Conservation (phyloP, 805 yeast genomes). For the Metahyphopichia silvanorum region DNA sequence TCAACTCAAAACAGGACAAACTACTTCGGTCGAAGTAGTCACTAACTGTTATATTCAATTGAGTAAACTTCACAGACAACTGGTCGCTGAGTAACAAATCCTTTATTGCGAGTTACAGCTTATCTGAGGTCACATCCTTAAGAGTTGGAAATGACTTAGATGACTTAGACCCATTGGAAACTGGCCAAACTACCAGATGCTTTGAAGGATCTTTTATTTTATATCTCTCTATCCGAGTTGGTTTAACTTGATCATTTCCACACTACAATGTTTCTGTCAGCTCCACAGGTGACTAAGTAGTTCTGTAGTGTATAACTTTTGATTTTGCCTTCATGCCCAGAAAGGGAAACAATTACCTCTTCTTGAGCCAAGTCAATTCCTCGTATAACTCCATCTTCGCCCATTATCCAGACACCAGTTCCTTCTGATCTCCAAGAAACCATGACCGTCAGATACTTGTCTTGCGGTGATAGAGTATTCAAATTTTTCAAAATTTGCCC, state of each 20-base stretch:
- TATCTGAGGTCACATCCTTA: no score
- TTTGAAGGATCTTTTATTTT: no score
- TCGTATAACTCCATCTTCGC: slow-evolving; percentile 65
- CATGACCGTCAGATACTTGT: slow-evolving; percentile 54
- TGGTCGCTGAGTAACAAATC: no score
- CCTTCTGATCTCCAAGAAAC: slow-evolving; percentile 44
- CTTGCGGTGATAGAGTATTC: slow-evolving; percentile 62
- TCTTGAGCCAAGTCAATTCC: slow-evolving; percentile 52
- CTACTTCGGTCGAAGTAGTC: no score
- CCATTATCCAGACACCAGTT: slow-evolving; percentile 61
- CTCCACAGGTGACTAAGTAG: slow-evolving; percentile 54
- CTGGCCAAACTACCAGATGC: no score
- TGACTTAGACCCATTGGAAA: no score
- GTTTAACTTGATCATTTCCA: slow-evolving; percentile 9
- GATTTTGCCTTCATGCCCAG: slow-evolving; percentile 46
- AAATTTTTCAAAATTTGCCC: slow-evolving; percentile 25
- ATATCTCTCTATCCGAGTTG: neutral
- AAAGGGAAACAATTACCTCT: slow-evolving; percentile 27
- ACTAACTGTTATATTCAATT: no score
- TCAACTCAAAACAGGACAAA: no score
- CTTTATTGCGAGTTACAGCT: no score
- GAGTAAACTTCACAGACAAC: no score
- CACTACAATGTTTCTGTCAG: slow-evolving; percentile 21
- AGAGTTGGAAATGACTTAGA: no score
- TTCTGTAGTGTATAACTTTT: no score